A percentile compares a stretch with the other conserved stretches of the same genome.
phyloP scores from a whole-genome alignment of 805 yeast species.

The Debaryomyces hansenii region DNA sequence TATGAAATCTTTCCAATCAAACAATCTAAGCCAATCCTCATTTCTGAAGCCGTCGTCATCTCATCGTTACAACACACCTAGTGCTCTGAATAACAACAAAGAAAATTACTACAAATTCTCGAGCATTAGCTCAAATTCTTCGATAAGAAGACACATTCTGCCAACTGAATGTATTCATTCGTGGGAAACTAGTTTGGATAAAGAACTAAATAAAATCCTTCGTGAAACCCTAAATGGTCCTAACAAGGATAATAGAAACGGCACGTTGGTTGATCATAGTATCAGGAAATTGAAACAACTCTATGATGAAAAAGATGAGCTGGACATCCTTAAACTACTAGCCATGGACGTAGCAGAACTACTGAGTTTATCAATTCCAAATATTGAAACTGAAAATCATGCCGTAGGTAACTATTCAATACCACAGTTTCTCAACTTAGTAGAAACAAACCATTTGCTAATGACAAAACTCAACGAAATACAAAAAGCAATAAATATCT shows the following conservation, averaged over 20 bases:
- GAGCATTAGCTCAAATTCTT: background rate
- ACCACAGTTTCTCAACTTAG: background rate
- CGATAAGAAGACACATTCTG: background rate
- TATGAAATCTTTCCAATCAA: background rate
- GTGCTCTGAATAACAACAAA: background rate
- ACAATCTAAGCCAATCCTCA: background rate
- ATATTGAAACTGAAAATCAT: background rate
- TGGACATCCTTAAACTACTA: background rate
- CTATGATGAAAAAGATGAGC: background rate
- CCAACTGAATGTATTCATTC: background rate
- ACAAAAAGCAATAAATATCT: background rate
- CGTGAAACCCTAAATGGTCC: slow-evolving; percentile 1
- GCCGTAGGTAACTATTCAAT: background rate
- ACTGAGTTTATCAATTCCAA: background rate
- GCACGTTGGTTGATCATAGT: background rate
- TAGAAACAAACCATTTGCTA: slow-evolving; percentile 1
- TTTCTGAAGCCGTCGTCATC: background rate
- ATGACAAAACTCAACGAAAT: background rate
- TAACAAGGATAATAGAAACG: background rate
- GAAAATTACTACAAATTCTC: background rate
- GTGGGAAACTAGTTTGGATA: slow-evolving; percentile 1
- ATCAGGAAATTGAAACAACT: background rate
- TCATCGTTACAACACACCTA: background rate
- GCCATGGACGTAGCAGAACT: background rate
- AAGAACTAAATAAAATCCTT: slow-evolving; percentile 6